Evolutionary conservation across 1,139 yeast genomes (phyloP), one percentile per base, ranked within the genome.

Genomic region (Geotrichum phurueaensis): DNA sequence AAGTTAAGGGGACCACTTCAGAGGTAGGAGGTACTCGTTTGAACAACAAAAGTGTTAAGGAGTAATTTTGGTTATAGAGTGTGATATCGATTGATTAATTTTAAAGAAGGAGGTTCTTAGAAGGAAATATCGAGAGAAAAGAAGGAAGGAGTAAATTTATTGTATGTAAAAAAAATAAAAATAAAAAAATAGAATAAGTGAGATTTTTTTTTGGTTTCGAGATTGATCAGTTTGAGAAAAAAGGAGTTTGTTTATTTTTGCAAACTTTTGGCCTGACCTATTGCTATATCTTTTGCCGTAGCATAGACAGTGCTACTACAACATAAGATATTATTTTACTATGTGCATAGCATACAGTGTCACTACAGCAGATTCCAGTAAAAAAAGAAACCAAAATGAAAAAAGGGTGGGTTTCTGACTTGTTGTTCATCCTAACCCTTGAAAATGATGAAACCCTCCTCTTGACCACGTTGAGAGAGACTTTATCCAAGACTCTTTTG

Each of bases 1-100:
- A 54, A 27, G 36, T 15, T 27, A 27, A 50, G 52, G 33, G 52
- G 52, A 31, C 33, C 29, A 50, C 52, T 50, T 50, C 22, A 50
- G 20, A 50, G 22, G 20, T 18, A 39, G 20, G 47, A n/a, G n/a
- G 5, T 20, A 39, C 20, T n/a, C 47, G 47, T 39, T 39, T 39
- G n/a, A 15, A 39, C 47, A 39, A 18, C 47, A 22, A 39, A 5
- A 22, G 47, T 39, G 47, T 39, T 39, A n/a, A 39, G 18, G 20
- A 39, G 20, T 7, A 39, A n/a, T n/a, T n/a, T 3, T n/a, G 22
- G 3, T 39, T 5, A 39, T 18, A 33, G 5, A 33, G 6, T 33
- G 6, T 12, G n/a, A 15, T 13, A 13, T 33, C 13, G n/a, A 33
- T 15, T 39, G 18, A 39, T 39, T 39, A 15, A 1, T n/a, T 18